These are phyloP conservation scores for Evansstolkia leycettana DNA, from an alignment of 495 filamentous ascomycete species.

Conservation along the genomic window DNA sequence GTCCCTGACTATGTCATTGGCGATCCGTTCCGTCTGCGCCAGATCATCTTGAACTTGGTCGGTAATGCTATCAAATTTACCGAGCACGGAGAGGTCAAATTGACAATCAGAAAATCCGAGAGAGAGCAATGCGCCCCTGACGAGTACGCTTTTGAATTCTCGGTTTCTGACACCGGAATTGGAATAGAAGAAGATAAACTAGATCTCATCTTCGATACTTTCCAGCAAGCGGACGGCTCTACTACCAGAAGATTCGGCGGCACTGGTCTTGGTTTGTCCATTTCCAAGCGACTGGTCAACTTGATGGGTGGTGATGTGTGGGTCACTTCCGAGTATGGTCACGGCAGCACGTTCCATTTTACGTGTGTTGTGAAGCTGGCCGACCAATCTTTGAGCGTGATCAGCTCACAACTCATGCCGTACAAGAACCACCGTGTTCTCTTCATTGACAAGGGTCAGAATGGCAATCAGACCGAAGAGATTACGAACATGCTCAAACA, in stretches of 20 bases:
- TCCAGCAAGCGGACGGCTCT: conserved; percentile 97
- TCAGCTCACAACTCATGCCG: conserved; percentile 72
- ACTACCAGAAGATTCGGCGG: conserved; percentile 96
- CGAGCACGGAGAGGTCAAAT: conserved; percentile 90
- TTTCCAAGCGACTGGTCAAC: conserved; percentile 90
- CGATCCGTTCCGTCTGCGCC: conserved; percentile 90
- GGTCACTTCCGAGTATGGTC: conserved; percentile 88
- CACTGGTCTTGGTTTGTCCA: conserved; percentile 89
- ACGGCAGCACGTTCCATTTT: conserved; percentile 94
- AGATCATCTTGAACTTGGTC: conserved; percentile 65
- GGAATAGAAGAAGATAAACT: conserved; percentile 94
- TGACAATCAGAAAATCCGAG: conserved; percentile 68
- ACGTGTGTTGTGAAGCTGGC: conserved; percentile 88
- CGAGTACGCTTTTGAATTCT: conserved; percentile 92
- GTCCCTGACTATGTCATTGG: conserved; percentile 95
- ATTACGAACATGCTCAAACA: conserved; percentile 71
- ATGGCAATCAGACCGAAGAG: conserved; percentile 55
- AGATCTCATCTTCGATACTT: conserved; percentile 97
- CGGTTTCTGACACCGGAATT: conserved; percentile 94
- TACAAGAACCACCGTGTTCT: conserved; percentile 84
- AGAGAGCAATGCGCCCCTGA: conserved; percentile 53
- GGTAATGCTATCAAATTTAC: conserved; percentile 79
- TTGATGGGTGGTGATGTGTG: conserved; percentile 97
- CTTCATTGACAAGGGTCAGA: conserved; percentile 90
- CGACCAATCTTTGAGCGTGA: conserved; percentile 64